Base-by-base conservation (phyloP, 306 rosid species). In the Aeschynomene evenia region DNA sequence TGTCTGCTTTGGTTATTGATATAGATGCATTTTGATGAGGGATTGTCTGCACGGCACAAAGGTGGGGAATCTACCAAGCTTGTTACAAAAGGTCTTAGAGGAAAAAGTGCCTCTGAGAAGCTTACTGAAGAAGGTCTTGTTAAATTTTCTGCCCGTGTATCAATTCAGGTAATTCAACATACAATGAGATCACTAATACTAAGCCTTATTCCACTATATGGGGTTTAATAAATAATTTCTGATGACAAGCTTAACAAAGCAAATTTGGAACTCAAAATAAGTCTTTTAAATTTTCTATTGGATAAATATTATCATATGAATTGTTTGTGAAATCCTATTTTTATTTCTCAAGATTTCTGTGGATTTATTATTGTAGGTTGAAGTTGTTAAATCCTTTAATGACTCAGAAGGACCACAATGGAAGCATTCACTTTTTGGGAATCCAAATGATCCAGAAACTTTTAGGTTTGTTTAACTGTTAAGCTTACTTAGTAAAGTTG, bases 21-120 rank as follows among this genome's bases (percentile, higher is more conserved):
- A 59, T 76, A 93, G 98, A 90, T 87, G 85, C 98, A 94, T 73
- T 94, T 94, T 79, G 98, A 94, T 67, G 98, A 94, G 80, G 97
- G 88, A 5, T 72, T 94, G 74, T 94, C 98, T 55, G 98, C 89
- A 61, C 90, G 98, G 48, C 68, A 77, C 75, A 94, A 82, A 82
- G 90, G 97, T 67, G 91, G 85, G 43, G 96, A 88, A 72, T 82
- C 91, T 79, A 86, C 94, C 51, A 94, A 90, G 83, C 86, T 85
- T 79, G 91, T 88, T 50, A 85, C 88, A 4, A 93, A 84, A 79
- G 91, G 97, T 57, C 71, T 78, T 39, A 85, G 96, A 80, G 97
- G 94, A 62, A 94, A 79, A 78, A 84, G 61, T 82, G 97, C 98
- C 65, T 80, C 83, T 43, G 90, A 77, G 86, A 92, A 88, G 84